phyloP scores from a whole-genome alignment of 495 filamentous ascomycete genomes.

The Penicillium diatomitis region DNA sequence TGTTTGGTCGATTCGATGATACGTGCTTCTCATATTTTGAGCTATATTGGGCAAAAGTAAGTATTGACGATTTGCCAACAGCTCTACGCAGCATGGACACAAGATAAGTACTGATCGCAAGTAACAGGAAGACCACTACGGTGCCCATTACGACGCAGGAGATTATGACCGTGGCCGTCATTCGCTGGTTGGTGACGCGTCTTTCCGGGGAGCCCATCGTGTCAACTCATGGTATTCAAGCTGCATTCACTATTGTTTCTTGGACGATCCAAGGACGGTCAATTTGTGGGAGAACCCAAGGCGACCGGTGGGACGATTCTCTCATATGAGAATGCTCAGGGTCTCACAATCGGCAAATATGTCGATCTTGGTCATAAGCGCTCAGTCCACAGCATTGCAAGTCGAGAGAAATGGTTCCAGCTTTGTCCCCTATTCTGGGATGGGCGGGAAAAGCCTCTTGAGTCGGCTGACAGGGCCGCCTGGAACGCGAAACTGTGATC shows the following conservation, averaged over 20 bases:
- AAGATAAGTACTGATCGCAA: not conserved
- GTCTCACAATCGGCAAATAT: conserved; percentile 55
- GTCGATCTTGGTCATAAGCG: conserved; percentile 60
- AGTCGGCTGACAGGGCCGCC: conserved; percentile 37
- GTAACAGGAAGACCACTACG: conserved; percentile 53
- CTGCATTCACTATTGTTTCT: conserved; percentile 60
- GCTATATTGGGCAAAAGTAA: conserved; percentile 62
- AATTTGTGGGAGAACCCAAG: conserved; percentile 57
- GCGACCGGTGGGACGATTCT: conserved; percentile 50
- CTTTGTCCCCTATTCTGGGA: conserved; percentile 50
- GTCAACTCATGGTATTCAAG: conserved; percentile 62
- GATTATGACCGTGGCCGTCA: conserved; percentile 62
- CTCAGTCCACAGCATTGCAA: conserved; percentile 49
- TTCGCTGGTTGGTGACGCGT: conserved; percentile 55
- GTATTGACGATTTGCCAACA: not conserved
- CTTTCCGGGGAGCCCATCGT: conserved; percentile 53
- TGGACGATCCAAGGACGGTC: conserved; percentile 58
- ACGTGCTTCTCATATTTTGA: conserved; percentile 58
- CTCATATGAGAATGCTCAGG: conserved; percentile 57
- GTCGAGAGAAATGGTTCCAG: conserved; percentile 60
- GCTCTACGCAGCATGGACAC: too few species aligned
- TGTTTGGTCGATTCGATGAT: conserved; percentile 55
- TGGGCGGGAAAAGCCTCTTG: conserved; percentile 33
- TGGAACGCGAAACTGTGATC: conserved; percentile 40
- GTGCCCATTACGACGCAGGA: conserved; percentile 53